These are phyloP conservation scores for Kluyveromyces sp. DNA, from an alignment of 1,139 yeast genomes.

Conservation along the genomic window DNA sequence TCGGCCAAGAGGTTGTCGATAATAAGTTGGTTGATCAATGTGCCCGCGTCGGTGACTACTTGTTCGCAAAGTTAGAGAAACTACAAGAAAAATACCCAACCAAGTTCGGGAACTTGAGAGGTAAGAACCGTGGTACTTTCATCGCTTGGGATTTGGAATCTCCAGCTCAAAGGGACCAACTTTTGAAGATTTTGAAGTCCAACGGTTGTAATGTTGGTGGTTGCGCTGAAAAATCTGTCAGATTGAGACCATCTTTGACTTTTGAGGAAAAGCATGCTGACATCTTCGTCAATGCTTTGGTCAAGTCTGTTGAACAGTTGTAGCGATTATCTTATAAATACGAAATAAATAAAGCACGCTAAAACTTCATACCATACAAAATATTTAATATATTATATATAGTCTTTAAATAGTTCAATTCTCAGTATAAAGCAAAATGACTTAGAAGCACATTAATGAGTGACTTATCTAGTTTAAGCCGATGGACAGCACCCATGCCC, in stretches of 20 bases:
- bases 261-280: slow-evolving; percentile 65
- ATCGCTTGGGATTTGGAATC: slow-evolving; percentile 64
- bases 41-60: slow-evolving; percentile 51
- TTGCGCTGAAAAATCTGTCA: slow-evolving; percentile 55
- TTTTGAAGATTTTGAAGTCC: slow-evolving; percentile 42
- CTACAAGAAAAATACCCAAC: slow-evolving; percentile 40
- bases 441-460: too few species aligned
- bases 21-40: slow-evolving; percentile 46
- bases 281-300: slow-evolving; percentile 42
- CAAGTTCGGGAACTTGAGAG: slow-evolving; percentile 49
- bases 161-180: slow-evolving; percentile 41
- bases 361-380: too few species aligned
- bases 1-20: slow-evolving; percentile 49
- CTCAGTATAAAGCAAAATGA: too few species aligned
- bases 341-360: too few species aligned
- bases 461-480: too few species aligned
- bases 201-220: slow-evolving; percentile 68
- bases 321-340: neutral
- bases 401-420: too few species aligned
- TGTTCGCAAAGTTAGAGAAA: slow-evolving; percentile 40
- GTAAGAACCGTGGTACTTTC: slow-evolving; percentile 60
- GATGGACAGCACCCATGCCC: too few species aligned
- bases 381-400: too few species aligned
- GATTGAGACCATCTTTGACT: slow-evolving; percentile 65
- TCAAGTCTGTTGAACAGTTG: slow-evolving; percentile 27